Base-by-base conservation (phyloP, 805 yeast species). In the Myxozyma lipomycoides region DNA sequence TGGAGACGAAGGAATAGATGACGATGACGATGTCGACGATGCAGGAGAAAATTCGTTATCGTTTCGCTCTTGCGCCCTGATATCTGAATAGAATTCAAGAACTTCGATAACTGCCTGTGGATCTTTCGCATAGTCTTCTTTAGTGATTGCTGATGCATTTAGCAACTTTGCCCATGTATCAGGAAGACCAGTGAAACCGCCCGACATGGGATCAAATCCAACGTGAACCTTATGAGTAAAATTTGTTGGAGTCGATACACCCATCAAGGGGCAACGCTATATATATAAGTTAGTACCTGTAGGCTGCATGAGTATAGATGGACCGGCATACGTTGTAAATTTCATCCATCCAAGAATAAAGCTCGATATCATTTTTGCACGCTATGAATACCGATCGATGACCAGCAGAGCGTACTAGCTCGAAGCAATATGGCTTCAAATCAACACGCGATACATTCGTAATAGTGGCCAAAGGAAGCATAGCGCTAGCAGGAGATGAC, bases 211-310 rank as follows among this genome's bases (percentile, higher is more conserved):
- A 67, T 91, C 96, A 44, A 86, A 83, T 22, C 95, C 96, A 7
- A 93, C 98, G 63, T 93, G 98, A 26, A 90, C 96, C 63, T 83
- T 86, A 66, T 95, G 98, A 9, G 95, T 88, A 67, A 91, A 91
- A 67, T 91, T 90, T 17, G 91, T 86, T 5, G 99, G 99, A 36
- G 82, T 83, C 2, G 97, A 89, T 9, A 93, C 96, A 35, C 73
- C 73, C 19, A 68, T 64, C 23, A 67, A 54, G 3, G 75, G 75
- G 43, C 70, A 65, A 47, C 68, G 66, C 59, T 55, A 21, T 10
- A 6, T 3, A n/a, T n/a, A n/a, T n/a, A 12, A 15, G 25, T 24
- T 26, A 18, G 7, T 41, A 23, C 39, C 15, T 5, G 24, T 3
- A 3, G 37, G 17, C 18, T 4, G 25, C 26, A 19, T 22, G 10